Evolutionary conservation across 1,139 yeast species (phyloP).

Genomic region (Insectozyma bohioensis): DNA sequence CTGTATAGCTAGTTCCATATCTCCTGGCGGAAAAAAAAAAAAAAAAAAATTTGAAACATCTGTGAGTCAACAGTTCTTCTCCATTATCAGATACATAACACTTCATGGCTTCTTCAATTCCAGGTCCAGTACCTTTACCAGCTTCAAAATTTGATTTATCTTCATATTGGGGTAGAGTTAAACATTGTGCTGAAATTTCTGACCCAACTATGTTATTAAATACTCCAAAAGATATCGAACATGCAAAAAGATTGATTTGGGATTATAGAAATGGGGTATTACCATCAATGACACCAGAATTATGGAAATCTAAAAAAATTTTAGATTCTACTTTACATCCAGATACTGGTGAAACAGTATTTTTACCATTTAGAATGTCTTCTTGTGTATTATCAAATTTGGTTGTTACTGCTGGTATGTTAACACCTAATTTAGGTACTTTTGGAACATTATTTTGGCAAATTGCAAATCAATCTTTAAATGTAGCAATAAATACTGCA

Average conservation of each 20-base stretch:
- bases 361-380: conserved; percentile 95
- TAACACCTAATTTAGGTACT: conserved; percentile 88
- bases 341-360: conserved; percentile 90
- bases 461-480: conserved; percentile 91
- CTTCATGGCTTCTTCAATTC: conserved; percentile 80
- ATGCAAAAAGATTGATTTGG: conserved; percentile 65
- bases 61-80: neutral
- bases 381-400: conserved; percentile 89
- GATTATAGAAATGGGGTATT: conserved; percentile 70
- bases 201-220: conserved; percentile 89
- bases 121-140: conserved; percentile 79
- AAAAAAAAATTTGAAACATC: neutral
- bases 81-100: neutral
- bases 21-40: too few species aligned
- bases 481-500: conserved; percentile 95
- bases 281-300: conserved; percentile 66
- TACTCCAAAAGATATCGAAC: conserved; percentile 59
- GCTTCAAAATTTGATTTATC: conserved; percentile 73
- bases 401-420: conserved; percentile 96
- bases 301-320: conserved; percentile 87
- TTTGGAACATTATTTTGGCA: conserved; percentile 96
- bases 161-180: conserved; percentile 91
- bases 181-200: conserved; percentile 88
- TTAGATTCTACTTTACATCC: conserved; percentile 91
- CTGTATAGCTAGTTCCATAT: too few species aligned